Base-by-base conservation (phyloP, 768 basidiomycete species). In the Cystobasidiopsis lactophilus region DNA sequence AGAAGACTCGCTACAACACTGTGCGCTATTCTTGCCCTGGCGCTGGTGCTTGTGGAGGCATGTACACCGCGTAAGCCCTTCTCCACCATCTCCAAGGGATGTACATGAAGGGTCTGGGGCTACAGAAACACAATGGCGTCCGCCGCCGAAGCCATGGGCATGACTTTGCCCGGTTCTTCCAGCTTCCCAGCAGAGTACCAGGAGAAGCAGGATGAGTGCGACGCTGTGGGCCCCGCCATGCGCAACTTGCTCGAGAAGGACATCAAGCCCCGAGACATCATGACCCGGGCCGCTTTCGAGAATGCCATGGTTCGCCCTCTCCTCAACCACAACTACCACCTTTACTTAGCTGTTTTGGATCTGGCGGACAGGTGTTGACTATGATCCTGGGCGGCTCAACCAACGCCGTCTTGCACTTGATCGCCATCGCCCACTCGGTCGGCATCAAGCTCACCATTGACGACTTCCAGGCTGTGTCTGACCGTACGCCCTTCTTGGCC, bases 341-440 rank as follows among this genome's bases (percentile, higher is more conserved):
- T 47, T 11, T 31, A 16, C 18, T 24, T 38, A 38, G 19, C 16
- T 49, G 52, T 16, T 35, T 35, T 35, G n/a, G 31, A 37, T 51
- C 29, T 50, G 14, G n/a, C 30, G 7, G 52, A 11, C 61, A 93
- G 88, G 83, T 86, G 21, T 69, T 98, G 48, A 88, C 85, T 26
- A 91, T 98, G 82, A 80, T 89, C 60, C 77, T 98, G 37, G 93
- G 93, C 40, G 93, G 93, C 27, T 95, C 89, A 18, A 96, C 93
- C 29, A 96, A 96, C 66, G 91, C 89, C 27, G 93, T 96, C 31
- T 71, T 98, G 31, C 93, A 98, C 67, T 71, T 98, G 57, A 86
- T 96, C 63, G 93, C 93, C 40, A 81, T 98, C 61, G 93, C 93
- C 0, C 89, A 88, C 66, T 85, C 85, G 0, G 86, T 91, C 47